These are phyloP conservation scores for Salix exigua DNA, from an alignment of 345 rosid genomes.

Conservation along the genomic window DNA sequence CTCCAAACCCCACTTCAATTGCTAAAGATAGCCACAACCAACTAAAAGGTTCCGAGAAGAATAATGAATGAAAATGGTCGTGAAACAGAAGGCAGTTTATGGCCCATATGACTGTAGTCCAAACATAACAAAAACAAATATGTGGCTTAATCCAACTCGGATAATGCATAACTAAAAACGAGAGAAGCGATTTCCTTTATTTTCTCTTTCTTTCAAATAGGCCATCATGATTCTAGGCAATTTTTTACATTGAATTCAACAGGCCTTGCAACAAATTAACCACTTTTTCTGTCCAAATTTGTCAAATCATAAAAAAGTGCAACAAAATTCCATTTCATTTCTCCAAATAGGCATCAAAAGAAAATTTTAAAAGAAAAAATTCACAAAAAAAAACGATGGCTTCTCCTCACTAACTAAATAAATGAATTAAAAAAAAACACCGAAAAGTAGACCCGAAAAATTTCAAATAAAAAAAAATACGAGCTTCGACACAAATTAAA, in stretches of 20 bases:
- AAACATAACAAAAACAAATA: background rate
- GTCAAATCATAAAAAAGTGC: background rate
- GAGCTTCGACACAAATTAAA: background rate
- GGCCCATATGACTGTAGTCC: background rate
- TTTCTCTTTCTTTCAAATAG: background rate
- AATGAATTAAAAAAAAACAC: background rate
- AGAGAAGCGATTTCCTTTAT: background rate
- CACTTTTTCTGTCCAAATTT: background rate
- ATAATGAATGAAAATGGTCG: background rate
- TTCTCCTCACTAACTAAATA: background rate
- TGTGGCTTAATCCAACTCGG: no score
- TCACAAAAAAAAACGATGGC: background rate
- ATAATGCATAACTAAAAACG: background rate
- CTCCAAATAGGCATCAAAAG: background rate
- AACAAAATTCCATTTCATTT: background rate
- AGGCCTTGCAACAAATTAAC: background rate
- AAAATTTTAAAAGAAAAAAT: background rate
- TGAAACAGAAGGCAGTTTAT: background rate
- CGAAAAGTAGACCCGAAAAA: background rate
- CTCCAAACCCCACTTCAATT: background rate
- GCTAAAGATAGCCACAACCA: constrained; percentile 5
- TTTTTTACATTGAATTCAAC: background rate
- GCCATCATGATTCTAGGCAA: background rate
- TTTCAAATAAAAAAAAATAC: background rate
- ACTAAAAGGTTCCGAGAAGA: background rate